Evolutionary conservation across 148 eudicot species (phyloP), one percentile per base, ranked within the genome.

Genomic region (Chenopodium suecicum): DNA sequence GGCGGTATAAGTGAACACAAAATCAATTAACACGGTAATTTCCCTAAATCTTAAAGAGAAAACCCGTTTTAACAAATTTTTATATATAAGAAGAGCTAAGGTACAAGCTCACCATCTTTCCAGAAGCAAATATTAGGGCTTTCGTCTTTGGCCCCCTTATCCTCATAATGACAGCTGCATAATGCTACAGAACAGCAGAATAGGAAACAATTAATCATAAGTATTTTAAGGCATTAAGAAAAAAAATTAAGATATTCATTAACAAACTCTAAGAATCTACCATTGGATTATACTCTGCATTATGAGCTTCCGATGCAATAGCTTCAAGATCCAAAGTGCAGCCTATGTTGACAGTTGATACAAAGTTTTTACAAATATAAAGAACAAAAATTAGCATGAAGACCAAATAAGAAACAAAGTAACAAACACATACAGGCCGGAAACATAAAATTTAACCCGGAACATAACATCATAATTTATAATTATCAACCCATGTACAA

Each of bases 91-190:
- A 19, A 29, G 22, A 29, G 31, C 41, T 47, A 29, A 23, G 9
- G 10, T 73, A 80, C 60, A 73, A 66, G 52, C 91, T 88, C 74
- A 93, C 97, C 93, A 93, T 90, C 76, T 91, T 91, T 23, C 97
- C 97, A 84, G 97, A 91, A 82, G 94, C 94, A 86, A 93, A 93
- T 56, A 93, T 90, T 13, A 93, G 78, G 7, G 97, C 97, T 7
- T 94, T 93, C 0, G 97, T 93, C 80, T 93, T 93, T 78, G 97
- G 97, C 50, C 91, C 94, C 81, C 92, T 89, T 56, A 91, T 91
- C 87, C 97, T 90, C 97, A 93, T 91, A 54, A 90, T 93, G 19
- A 93, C 97, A 32, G 97, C 97, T 83, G 92, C 91, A 86, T 91
- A 93, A 89, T 93, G 97, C 95, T 93, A 88, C 37, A 81, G 32